A percentile compares a stretch with the other conserved stretches of the same genome.
Evolutionary conservation across 345 rosid genomes (phyloP).

Genomic region (Eucalyptus polybractea): DNA sequence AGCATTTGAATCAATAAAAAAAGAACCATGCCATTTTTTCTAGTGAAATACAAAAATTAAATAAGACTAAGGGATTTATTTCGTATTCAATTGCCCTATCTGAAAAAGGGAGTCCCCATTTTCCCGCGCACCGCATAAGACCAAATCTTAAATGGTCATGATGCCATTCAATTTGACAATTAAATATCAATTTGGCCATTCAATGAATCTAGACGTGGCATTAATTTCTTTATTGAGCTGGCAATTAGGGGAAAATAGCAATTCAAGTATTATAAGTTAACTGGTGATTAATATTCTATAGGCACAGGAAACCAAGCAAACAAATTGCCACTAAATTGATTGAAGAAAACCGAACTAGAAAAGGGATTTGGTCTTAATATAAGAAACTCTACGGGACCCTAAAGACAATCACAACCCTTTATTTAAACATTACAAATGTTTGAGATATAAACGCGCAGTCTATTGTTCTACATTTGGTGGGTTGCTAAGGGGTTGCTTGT

Average conservation of each 20-base stretch:
- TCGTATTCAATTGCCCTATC: neutral
- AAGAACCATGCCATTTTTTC: neutral
- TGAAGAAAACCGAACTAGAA: neutral
- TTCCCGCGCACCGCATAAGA: neutral
- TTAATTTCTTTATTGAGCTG: neutral
- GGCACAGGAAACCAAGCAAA: neutral
- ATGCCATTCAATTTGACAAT: neutral
- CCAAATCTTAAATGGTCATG: neutral
- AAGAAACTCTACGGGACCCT: neutral
- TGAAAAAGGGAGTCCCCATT: neutral
- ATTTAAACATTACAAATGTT: neutral
- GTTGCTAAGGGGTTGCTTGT: neutral
- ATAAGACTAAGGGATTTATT: neutral
- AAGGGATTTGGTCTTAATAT: neutral
- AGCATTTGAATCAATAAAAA: neutral
- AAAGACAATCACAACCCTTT: neutral
- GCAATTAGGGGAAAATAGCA: neutral
- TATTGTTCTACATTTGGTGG: neutral
- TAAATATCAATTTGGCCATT: neutral
- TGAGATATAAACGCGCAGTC: neutral
- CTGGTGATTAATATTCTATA: neutral
- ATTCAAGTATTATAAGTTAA: neutral
- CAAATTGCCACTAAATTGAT: neutral
- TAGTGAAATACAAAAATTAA: neutral
- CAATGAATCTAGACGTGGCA: neutral